Base-by-base conservation (phyloP, 441 rosid species). In the Erodium trifolium region DNA sequence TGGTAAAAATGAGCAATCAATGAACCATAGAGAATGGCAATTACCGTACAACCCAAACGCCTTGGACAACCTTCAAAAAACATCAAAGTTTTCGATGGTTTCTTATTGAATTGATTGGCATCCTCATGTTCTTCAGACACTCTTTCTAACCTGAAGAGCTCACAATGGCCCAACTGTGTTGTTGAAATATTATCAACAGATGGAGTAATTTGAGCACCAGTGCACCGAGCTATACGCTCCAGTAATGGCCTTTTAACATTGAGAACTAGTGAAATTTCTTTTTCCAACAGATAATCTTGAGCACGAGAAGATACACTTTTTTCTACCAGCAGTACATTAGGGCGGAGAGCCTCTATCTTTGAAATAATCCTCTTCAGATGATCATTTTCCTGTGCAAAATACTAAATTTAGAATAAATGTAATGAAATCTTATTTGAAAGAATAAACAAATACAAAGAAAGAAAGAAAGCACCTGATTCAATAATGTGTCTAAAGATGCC, bases 351-450 rank as follows among this genome's bases (percentile, higher is more conserved):
- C 66, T 82, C 89, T 80, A 95, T 91, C 89, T 88, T 92, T 64
- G 98, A 85, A 68, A 92, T 98, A 55, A 98, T 95, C 98, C 92
- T 92, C 86, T 86, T 95, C 71, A 95, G 70, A 84, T 92, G 96
- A 80, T 95, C 97, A 82, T 88, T 91, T 89, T 95, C 99, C 98
- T 95, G 78, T 65, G 74, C 67, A 78, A 75, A 69, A 67, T 76
- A 63, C 67, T 49, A 79, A 65, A 81, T 31, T 70, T 12, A 73
- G 34, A 71, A 2, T 31, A 47, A 37, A 68, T 14, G 27, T 47
- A 29, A 60, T 47, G 8, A 4, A 10, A 18, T 39, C 39, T 12
- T 60, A 23, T 27, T 7, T 70, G 66, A 71, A 55, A 45, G 67
- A 57, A 78, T 37, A 14, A 10, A 76, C 66, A 62, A 72, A 68